Percentiles rank a stretch among this genome's conserved stretches.
Evolutionary conservation across 371 early-diverging fungal genomes (phyloP).

Genomic region (Mucor lusitanicus): DNA sequence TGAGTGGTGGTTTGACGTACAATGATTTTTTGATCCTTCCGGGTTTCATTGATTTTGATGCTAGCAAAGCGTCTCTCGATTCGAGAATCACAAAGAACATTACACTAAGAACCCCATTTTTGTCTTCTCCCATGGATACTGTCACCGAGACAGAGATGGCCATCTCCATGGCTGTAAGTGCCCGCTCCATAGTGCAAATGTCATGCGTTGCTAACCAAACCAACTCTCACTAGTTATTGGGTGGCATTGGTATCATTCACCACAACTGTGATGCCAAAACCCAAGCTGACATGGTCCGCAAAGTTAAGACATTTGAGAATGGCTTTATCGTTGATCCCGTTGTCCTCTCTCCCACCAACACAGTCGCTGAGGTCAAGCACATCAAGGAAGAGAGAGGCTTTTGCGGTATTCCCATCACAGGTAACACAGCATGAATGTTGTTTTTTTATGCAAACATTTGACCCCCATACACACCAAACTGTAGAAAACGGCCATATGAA

Average conservation of each 20-base stretch:
- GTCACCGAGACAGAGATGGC: slow-evolving; percentile 97
- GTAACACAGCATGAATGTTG: slow-evolving; percentile 40
- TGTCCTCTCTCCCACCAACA: slow-evolving; percentile 79
- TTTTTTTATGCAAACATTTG: neutral
- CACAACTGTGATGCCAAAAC: slow-evolving; percentile 94
- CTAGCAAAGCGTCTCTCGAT: slow-evolving; percentile 73
- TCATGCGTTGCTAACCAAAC: neutral
- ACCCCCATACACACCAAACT: neutral
- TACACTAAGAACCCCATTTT: slow-evolving; percentile 88
- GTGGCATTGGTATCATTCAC: slow-evolving; percentile 96
- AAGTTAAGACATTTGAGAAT: slow-evolving; percentile 97
- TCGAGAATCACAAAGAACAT: slow-evolving; percentile 85
- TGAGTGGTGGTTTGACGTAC: slow-evolving; percentile 91
- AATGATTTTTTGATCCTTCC: slow-evolving; percentile 97
- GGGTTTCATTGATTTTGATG: slow-evolving; percentile 92
- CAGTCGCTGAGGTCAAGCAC: slow-evolving; percentile 81
- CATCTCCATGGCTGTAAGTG: slow-evolving; percentile 90
- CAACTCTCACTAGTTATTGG: slow-evolving; percentile 59
- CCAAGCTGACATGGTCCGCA: slow-evolving; percentile 95
- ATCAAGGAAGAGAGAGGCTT: slow-evolving; percentile 88
- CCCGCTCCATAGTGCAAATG: too few relatives aligned
- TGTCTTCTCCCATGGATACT: slow-evolving; percentile 97
- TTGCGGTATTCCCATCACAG: slow-evolving; percentile 95
- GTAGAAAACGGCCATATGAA: slow-evolving; percentile 80
- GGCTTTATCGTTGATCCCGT: slow-evolving; percentile 95